Evolutionary conservation across 2,329 filamentous ascomycete genomes (phyloP), one percentile per base, ranked within the genome.

Genomic region (Trichoderma asperellum): DNA sequence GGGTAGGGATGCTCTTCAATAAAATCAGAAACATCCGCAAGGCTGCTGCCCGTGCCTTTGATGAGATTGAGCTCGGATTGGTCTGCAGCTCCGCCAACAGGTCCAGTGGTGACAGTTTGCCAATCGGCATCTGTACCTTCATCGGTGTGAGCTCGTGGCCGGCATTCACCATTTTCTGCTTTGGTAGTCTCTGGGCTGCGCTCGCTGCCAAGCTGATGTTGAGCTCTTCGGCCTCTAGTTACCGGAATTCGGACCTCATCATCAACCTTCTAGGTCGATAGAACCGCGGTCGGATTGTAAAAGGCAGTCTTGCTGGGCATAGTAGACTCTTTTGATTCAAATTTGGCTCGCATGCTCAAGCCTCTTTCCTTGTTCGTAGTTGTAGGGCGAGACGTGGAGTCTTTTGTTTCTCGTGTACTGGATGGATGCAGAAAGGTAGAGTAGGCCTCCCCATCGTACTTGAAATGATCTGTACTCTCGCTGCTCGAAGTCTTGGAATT

Each of bases 21-120:
- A 18, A 68, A 71, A 55, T 84, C 83, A 0, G 83, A 84, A 7
- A 81, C 78, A 69, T 85, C 79, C 2, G 83, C 83, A 27, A 85
- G 72, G 68, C 83, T 85, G 71, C 80, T 83, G 11, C 83, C 82
- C 16, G 76, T 76, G 24, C 75, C 77, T 65, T 76, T 76, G 59
- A 71, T 72, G 69, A 75, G 62, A 35, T 72, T 72, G 67, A 74
- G 67, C 27, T 76, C 74, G 49, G 73, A 70, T 53, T 74, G 71
- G 47, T 72, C 71, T 65, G 73, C 66, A 11, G 72, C 68, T 24
- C 73, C 69, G 63, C 75, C 69, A 11, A 71, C 69, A 27, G 74
- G 72, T 14, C 79, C 79, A 2, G 76, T 80, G 0, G 76, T 78
- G 10, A 78, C 75, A 6, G 77, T 83, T 72, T 76, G 79, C 80